These are phyloP conservation scores for Diplodia seriata DNA, from an alignment of 2,329 filamentous ascomycete genomes.

Conservation along the genomic window DNA sequence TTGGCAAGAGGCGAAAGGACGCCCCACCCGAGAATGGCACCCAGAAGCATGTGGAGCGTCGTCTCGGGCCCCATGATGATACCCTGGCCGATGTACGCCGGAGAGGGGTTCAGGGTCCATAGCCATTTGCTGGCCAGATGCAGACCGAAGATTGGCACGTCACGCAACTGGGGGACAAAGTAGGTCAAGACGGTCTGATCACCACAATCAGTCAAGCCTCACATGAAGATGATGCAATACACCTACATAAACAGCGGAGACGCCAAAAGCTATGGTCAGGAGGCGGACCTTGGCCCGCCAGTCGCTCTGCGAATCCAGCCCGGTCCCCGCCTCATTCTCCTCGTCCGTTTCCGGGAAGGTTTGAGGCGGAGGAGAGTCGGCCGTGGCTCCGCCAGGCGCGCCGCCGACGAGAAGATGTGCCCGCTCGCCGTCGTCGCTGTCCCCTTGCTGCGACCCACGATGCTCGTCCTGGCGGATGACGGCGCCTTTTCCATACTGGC, in stretches of 20 bases:
- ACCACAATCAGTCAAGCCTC: conserved; percentile 8
- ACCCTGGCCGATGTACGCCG: conserved; percentile 96
- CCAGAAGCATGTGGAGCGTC: conserved; percentile 92
- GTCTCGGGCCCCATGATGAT: conserved; percentile 98
- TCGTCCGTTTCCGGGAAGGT: conserved; percentile 35
- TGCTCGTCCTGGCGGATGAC: conserved; percentile 43
- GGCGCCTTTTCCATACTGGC: conserved; percentile 51
- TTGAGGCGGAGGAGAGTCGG: conserved; percentile 33
- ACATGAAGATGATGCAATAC: conserved; percentile 4
- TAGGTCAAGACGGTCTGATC: conserved; percentile 81
- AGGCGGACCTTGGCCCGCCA: conserved; percentile 69
- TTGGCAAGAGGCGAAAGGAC: conserved; percentile 90
- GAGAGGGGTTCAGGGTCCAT: conserved; percentile 94
- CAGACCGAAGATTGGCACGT: conserved; percentile 84
- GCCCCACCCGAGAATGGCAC: conserved; percentile 88
- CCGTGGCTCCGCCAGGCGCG: conserved; percentile 34
- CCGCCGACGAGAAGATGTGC: conserved; percentile 19
- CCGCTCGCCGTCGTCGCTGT: conserved; percentile 33
- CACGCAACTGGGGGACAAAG: conserved; percentile 84
- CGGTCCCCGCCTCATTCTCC: conserved; percentile 44
- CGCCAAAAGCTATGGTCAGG: conserved; percentile 64
- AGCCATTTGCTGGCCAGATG: conserved; percentile 80
- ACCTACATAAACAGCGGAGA: conserved; percentile 62
- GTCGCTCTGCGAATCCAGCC: conserved; percentile 52
- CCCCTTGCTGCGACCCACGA: neutral